Percentiles rank a stretch among this genome's conserved stretches.
These are phyloP conservation scores for Hypocreales sp. DNA, from an alignment of 2,329 filamentous ascomycete genomes.

Conservation along the genomic window DNA sequence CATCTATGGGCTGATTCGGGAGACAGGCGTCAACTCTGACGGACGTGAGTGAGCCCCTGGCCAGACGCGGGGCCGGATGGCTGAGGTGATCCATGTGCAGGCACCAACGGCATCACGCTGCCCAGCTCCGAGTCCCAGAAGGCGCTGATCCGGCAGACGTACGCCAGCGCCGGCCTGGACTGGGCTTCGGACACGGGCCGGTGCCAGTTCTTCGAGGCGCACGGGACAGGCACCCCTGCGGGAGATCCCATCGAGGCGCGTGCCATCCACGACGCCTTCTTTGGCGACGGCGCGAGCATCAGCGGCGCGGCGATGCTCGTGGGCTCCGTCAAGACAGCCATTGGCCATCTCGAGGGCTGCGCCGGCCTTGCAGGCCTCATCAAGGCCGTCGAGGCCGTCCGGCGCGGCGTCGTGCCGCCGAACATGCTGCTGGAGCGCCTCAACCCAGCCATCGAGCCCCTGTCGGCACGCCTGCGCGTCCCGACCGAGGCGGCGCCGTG, in stretches of 20 bases:
- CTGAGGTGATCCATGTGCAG: no score
- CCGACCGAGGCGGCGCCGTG: constrained; percentile 7
- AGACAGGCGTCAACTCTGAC: constrained; percentile 21
- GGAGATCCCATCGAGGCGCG: constrained; percentile 12
- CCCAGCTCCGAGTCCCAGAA: constrained; percentile 6
- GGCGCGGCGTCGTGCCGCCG: constrained; percentile 10
- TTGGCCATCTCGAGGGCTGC: constrained; percentile 12
- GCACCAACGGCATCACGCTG: constrained; percentile 22
- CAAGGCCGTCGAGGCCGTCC: constrained; percentile 6
- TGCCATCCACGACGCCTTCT: constrained; percentile 24
- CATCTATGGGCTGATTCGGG: constrained; percentile 18
- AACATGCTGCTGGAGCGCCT: constrained; percentile 14
- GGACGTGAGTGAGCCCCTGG: constrained; percentile 15
- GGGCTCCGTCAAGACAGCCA: constrained; percentile 12
- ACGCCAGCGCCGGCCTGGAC: constrained; percentile 13
- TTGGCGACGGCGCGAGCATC: constrained; percentile 4
- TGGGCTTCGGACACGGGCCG: constrained; percentile 5
- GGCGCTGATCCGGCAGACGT: constrained; percentile 12
- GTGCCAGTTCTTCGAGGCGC: constrained; percentile 14
- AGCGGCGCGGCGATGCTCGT: constrained; percentile 4
- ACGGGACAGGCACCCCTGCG: constrained; percentile 22
- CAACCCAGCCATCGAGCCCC: constrained; percentile 12
- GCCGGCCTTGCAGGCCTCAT: constrained; percentile 10
- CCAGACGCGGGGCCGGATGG: no score
- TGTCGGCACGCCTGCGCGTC: constrained; percentile 8